Conservation (phyloP, 1,139 yeast species). For the Protomyces inouyei region DNA sequence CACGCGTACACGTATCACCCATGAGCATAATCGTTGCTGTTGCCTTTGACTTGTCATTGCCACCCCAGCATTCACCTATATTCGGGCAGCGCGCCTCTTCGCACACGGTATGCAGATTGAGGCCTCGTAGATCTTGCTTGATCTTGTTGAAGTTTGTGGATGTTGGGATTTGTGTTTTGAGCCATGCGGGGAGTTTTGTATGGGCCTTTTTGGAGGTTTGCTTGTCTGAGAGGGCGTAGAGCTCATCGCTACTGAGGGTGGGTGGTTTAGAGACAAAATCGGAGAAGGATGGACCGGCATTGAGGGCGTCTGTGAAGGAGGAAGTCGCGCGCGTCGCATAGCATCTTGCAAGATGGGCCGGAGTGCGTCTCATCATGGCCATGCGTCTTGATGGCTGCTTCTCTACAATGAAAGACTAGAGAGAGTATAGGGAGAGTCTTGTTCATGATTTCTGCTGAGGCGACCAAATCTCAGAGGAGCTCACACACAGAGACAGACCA, state of each 20-base stretch:
- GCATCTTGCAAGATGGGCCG: background rate
- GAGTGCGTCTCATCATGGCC: background rate
- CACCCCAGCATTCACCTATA: conserved; percentile 99
- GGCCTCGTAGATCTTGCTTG: conserved; percentile 79
- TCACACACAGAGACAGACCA: background rate
- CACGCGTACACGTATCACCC: conserved; percentile 98
- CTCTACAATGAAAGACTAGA: too few relatives aligned
- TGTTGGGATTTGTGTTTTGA: conserved; percentile 82
- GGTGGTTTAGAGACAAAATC: conserved; percentile 84
- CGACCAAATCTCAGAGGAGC: background rate
- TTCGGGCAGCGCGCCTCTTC: conserved; percentile 99
- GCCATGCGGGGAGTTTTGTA: conserved; percentile 68
- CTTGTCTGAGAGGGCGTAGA: conserved; percentile 20
- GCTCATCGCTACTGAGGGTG: conserved; percentile 32
- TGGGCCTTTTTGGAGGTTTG: conserved; percentile 32
- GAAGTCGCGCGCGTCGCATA: conserved; percentile 48
- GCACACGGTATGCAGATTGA: conserved; percentile 79
- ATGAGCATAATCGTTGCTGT: conserved; percentile 97
- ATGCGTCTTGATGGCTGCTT: background rate
- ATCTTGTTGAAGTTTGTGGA: conserved; percentile 76
- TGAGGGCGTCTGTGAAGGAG: conserved; percentile 63
- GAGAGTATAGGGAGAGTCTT: too few relatives aligned
- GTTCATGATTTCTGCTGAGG: background rate
- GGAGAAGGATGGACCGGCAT: conserved; percentile 87
- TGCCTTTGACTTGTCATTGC: conserved; percentile 84